These are phyloP conservation scores for Sporothrix dimorphospora DNA, from an alignment of 2,329 filamentous ascomycete genomes.

Conservation along the genomic window DNA sequence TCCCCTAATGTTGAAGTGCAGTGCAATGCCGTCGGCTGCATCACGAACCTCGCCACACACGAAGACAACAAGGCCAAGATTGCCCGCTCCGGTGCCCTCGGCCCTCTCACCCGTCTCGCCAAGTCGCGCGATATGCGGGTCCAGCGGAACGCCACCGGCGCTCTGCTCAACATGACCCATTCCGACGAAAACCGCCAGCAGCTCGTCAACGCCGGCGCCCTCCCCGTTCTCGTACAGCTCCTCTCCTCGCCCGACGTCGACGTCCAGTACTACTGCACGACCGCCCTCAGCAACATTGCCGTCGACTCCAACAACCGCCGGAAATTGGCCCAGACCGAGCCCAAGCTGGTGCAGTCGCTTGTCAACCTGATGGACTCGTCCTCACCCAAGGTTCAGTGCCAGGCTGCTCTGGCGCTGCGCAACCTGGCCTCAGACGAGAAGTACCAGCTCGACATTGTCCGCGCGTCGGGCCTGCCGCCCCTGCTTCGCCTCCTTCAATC, in stretches of 20 bases:
- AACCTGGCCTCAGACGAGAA: constrained; percentile 98
- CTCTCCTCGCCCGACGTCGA: constrained; percentile 92
- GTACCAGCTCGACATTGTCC: constrained; percentile 96
- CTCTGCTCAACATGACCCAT: constrained; percentile 98
- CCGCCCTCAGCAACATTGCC: constrained; percentile 96
- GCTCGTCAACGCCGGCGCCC: constrained; percentile 95
- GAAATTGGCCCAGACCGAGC: constrained; percentile 86
- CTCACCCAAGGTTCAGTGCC: constrained; percentile 96
- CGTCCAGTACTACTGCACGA: constrained; percentile 99
- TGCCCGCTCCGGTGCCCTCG: constrained; percentile 88
- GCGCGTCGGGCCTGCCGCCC: constrained; percentile 80
- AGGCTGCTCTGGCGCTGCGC: constrained; percentile 89
- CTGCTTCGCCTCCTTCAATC: constrained; percentile 90
- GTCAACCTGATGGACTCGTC: constrained; percentile 97
- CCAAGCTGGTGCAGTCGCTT: constrained; percentile 87
- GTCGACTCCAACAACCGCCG: constrained; percentile 90
- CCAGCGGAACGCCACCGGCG: constrained; percentile 94
- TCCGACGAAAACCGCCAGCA: constrained; percentile 98
- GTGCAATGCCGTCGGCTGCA: constrained; percentile 98
- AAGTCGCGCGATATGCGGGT: constrained; percentile 99
- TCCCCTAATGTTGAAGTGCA: constrained; percentile 97
- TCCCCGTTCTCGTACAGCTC: constrained; percentile 93
- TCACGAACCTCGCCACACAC: constrained; percentile 96
- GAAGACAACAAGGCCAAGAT: constrained; percentile 99
- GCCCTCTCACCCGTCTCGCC: constrained; percentile 85